Evolutionary conservation across 208 protist genomes (phyloP).

Genomic region (Tritrichomonas foetus): DNA sequence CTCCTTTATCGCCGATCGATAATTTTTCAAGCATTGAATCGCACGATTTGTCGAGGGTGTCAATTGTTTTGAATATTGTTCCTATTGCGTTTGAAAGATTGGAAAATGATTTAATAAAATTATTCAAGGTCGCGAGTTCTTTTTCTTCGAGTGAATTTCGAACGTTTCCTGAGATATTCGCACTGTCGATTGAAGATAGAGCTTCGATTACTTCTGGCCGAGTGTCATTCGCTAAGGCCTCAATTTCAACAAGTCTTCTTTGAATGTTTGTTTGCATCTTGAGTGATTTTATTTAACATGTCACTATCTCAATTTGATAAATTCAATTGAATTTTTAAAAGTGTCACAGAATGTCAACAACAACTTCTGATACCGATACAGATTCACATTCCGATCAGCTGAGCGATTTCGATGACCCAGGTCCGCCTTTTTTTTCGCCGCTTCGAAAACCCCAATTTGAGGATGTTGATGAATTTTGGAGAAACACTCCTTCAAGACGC

Average conservation of each 20-base stretch:
- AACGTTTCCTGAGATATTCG: neutral
- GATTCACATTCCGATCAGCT: too few relatives aligned
- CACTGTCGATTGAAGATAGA: neutral
- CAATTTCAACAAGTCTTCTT: neutral
- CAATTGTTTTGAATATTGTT: neutral
- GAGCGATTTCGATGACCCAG: too few relatives aligned
- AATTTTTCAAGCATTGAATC: constrained; percentile 16
- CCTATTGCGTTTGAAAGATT: neutral
- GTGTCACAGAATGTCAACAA: too few relatives aligned
- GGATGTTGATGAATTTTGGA: too few relatives aligned
- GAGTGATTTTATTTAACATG: too few relatives aligned
- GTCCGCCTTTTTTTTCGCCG: too few relatives aligned
- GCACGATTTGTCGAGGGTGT: neutral
- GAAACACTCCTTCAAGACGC: too few relatives aligned
- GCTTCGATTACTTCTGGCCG: neutral
- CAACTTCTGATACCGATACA: too few relatives aligned
- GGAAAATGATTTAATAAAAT: neutral
- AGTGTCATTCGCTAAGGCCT: neutral
- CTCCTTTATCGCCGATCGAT: constrained; percentile 33
- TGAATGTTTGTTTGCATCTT: neutral
- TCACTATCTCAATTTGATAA: too few relatives aligned
- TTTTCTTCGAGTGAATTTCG: constrained; percentile 10
- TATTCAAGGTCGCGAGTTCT: neutral
- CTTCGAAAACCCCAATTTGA: too few relatives aligned
- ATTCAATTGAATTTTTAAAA: too few relatives aligned